A percentile compares a stretch with the other conserved stretches of the same genome.
Evolutionary conservation across 805 yeast species (phyloP).

Genomic region (Nakazawaea peltata): DNA sequence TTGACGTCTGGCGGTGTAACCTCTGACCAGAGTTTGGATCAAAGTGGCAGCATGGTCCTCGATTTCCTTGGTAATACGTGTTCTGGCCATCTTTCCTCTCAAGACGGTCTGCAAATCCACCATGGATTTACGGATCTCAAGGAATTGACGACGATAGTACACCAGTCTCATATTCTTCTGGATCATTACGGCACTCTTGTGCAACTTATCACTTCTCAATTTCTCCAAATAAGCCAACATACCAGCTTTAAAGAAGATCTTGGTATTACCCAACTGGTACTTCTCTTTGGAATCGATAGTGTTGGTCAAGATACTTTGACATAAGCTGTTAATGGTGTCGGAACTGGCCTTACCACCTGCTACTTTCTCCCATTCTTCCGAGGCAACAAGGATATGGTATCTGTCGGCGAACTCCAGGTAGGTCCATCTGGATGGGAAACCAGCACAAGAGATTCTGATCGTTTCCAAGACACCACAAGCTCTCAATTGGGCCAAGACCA

Average conservation of each 20-base stretch:
- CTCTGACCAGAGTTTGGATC: slow-evolving; percentile 65
- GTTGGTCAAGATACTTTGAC: slow-evolving; percentile 55
- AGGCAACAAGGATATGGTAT: slow-evolving; percentile 74
- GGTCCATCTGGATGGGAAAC: slow-evolving; percentile 95
- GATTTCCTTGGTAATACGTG: slow-evolving; percentile 42
- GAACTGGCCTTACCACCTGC: slow-evolving; percentile 43
- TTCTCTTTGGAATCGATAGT: slow-evolving; percentile 60
- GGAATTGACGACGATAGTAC: slow-evolving; percentile 53
- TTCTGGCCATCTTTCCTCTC: slow-evolving; percentile 59
- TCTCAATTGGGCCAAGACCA: slow-evolving; percentile 91
- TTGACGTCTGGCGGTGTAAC: slow-evolving; percentile 36
- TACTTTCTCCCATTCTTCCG: slow-evolving; percentile 59
- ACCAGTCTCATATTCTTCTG: slow-evolving; percentile 75
- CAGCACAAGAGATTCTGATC: slow-evolving; percentile 93
- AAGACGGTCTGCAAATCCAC: slow-evolving; percentile 48
- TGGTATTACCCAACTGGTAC: slow-evolving; percentile 87
- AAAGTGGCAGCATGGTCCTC: slow-evolving; percentile 55
- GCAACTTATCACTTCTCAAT: slow-evolving; percentile 70
- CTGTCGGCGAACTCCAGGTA: slow-evolving; percentile 88
- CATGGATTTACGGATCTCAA: slow-evolving; percentile 46
- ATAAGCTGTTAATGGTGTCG: slow-evolving; percentile 53
- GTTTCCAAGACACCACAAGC: slow-evolving; percentile 99
- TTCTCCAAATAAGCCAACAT: slow-evolving; percentile 89
- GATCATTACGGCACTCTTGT: slow-evolving; percentile 70
- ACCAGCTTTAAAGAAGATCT: slow-evolving; percentile 94